phyloP scores from a whole-genome alignment of 495 filamentous ascomycete species.

The Chaetomidium leptoderma region DNA sequence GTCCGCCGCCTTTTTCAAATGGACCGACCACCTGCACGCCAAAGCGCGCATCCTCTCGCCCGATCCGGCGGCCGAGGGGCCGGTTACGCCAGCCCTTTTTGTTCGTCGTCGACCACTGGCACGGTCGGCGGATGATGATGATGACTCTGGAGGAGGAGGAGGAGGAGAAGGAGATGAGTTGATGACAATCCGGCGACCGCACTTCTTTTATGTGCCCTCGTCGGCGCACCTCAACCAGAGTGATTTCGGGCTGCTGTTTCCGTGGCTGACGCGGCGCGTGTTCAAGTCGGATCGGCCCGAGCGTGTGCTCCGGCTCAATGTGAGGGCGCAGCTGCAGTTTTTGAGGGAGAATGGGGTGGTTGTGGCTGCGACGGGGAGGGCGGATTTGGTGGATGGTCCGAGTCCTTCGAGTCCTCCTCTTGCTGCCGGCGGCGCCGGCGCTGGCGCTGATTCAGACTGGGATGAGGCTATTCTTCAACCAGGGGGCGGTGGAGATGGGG shows the following conservation, averaged over 20 bases:
- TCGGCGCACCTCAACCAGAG: slow-evolving; percentile 70
- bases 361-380: slow-evolving; percentile 48
- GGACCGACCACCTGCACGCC: slow-evolving; percentile 58
- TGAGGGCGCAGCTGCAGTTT: slow-evolving; percentile 58
- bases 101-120: slow-evolving; percentile 7
- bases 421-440: too few species aligned
- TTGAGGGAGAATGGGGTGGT: slow-evolving; percentile 48
- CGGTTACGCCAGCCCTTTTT: not conserved
- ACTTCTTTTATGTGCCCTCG: slow-evolving; percentile 58
- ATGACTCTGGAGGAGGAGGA: not conserved
- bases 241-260: slow-evolving; percentile 76
- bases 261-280: slow-evolving; percentile 55
- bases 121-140: not conserved
- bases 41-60: slow-evolving; percentile 55
- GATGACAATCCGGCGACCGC: slow-evolving; percentile 30
- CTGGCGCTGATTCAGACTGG: too few species aligned
- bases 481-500: slow-evolving; percentile 10
- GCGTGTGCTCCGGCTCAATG: slow-evolving; percentile 58
- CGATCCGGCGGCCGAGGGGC: slow-evolving; percentile 36
- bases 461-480: slow-evolving; percentile 41
- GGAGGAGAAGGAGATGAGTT: too few species aligned
- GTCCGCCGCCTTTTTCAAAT: slow-evolving; percentile 67
- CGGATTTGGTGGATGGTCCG: slow-evolving; percentile 49
- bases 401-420: too few species aligned
- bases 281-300: slow-evolving; percentile 60